Evolutionary conservation across 495 filamentous ascomycete genomes (phyloP).

Genomic region (Lepraria neglecta): DNA sequence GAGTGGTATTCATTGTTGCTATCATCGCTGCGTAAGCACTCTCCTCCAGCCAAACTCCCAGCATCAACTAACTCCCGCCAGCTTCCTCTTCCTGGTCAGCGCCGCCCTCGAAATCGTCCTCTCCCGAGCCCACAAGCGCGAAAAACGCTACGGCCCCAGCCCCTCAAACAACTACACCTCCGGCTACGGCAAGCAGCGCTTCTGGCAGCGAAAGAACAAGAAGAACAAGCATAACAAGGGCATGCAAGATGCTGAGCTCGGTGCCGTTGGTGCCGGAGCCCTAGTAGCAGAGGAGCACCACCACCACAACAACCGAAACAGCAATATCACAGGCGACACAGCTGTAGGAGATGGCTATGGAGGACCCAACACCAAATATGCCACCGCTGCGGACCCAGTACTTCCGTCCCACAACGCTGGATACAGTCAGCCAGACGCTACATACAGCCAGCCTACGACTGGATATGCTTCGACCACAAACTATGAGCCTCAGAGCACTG

Average conservation of each 20-base stretch:
- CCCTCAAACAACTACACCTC: conserved; percentile 73
- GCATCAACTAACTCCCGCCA: conserved; percentile 28
- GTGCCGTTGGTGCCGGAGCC: conserved; percentile 23
- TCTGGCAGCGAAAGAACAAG: conserved; percentile 26
- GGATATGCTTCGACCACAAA: neutral
- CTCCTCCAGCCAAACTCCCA: neutral
- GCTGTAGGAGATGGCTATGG: conserved; percentile 21
- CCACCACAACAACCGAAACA: conserved; percentile 15
- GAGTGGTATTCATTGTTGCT: conserved; percentile 66
- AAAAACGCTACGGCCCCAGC: conserved; percentile 72
- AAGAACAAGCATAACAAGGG: conserved; percentile 9
- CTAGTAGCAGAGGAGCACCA: conserved; percentile 22
- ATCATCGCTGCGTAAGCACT: conserved; percentile 67
- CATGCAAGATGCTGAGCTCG: conserved; percentile 23
- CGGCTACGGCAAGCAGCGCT: conserved; percentile 45
- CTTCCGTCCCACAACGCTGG: neutral
- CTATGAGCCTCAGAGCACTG: conserved; percentile 18
- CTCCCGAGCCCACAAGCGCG: conserved; percentile 64
- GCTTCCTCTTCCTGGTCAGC: conserved; percentile 62
- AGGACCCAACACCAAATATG: conserved; percentile 23
- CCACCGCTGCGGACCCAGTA: conserved; percentile 2
- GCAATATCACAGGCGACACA: conserved; percentile 24
- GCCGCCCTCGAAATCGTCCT: conserved; percentile 57
- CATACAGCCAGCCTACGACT: neutral
- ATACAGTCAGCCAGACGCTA: neutral